Base-by-base conservation (phyloP, 192 early-diverging fungal genomes). In the Gigaspora rosea region DNA sequence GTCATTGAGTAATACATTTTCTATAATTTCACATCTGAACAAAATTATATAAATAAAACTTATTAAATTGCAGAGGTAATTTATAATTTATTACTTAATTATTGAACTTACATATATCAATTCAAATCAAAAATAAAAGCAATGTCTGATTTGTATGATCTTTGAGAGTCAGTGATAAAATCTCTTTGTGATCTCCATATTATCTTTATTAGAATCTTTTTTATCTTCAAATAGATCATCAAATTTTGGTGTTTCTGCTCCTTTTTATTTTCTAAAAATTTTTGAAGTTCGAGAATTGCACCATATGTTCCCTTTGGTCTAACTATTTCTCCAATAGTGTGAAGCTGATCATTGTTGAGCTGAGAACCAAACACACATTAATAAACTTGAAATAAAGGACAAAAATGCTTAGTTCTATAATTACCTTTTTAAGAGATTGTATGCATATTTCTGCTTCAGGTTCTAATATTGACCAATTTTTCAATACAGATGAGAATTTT, bases 21-120 rank as follows among this genome's bases (percentile, higher is more conserved):
- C 67, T 35, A 78, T 22, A 46, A 78, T 78, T 78, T 78, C 69
- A 46, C 67, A 78, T 41, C 69, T 78, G 58, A 35, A 35, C 27
- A 22, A 78, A 78, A 50, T 50, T 32, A 27, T 75, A n/a, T 35
- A 67, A 0, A 67, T 67, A 47, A 67, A 35, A 46, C 16, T 63
- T 72, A 56, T 71, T 59, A 78, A 61, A 41, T 16, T 18, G n/a
- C 49, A 33, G 71, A 78, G 33, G 8, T 8, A 36, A 46, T 41
- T 4, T 54, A 18, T 54, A 54, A 54, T 54, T 54, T 54, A 13
- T 8, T 48, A 47, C 16, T 48, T 18, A 62, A 70, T 36, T 69
- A 76, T 59, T 56, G 47, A 54, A 78, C 77, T 49, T 78, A 78
- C 77, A 48, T 78, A 56, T 32, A 63, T 51, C 61, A 54, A 71